Evolutionary conservation across 1,284 basidiomycete genomes (phyloP).

Genomic region (Ceratobasidium sp.): DNA sequence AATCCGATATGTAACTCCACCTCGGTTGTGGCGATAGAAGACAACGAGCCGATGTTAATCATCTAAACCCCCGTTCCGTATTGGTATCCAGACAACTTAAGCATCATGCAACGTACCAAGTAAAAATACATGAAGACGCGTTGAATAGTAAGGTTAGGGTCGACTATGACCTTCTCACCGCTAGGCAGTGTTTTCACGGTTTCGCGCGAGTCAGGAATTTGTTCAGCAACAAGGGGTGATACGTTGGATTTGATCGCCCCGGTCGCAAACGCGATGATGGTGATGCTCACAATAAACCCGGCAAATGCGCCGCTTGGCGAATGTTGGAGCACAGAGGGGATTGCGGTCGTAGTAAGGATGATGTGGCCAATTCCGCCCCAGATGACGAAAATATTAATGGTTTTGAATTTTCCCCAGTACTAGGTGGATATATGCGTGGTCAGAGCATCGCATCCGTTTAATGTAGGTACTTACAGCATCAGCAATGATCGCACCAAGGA

Average conservation of each 20-base stretch:
- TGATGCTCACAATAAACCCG: constrained; percentile 51
- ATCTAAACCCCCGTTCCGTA: constrained; percentile 27
- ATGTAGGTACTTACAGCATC: constrained; percentile 5
- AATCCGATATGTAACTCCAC: constrained; percentile 52
- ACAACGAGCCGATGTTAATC: constrained; percentile 49
- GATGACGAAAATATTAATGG: constrained; percentile 13
- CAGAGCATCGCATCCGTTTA: background rate
- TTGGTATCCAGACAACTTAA: too few relatives aligned
- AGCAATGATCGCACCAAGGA: constrained; percentile 21
- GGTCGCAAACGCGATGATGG: constrained; percentile 52
- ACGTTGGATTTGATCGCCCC: constrained; percentile 53
- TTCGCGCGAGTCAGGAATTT: constrained; percentile 44
- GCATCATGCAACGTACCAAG: constrained; percentile 43
- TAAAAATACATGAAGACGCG: constrained; percentile 46
- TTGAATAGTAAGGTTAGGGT: constrained; percentile 52
- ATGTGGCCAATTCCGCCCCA: constrained; percentile 17
- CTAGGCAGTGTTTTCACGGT: constrained; percentile 43
- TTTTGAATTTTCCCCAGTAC: constrained; percentile 28
- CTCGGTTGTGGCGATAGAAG: constrained; percentile 52
- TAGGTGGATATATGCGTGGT: background rate
- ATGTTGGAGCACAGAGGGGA: constrained; percentile 40
- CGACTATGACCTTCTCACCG: constrained; percentile 54
- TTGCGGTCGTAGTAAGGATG: constrained; percentile 5
- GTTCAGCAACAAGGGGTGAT: constrained; percentile 51
- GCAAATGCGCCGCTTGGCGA: constrained; percentile 50